Evolutionary conservation across 768 basidiomycete genomes (phyloP).

Genomic region (Chalciporus chontae): DNA sequence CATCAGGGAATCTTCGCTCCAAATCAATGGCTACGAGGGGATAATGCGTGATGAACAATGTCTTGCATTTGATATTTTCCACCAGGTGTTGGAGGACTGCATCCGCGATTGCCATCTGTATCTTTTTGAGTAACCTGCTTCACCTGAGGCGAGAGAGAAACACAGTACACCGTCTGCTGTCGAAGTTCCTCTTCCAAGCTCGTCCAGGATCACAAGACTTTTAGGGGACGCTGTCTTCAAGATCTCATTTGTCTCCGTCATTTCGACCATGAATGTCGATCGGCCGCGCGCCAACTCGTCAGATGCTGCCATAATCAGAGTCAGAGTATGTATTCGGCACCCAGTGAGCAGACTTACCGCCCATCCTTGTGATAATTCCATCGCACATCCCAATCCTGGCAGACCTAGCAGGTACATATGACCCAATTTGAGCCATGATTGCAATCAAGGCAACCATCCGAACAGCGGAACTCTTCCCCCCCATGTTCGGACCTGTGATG

Average conservation of each 20-base stretch:
- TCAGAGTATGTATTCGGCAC: background rate
- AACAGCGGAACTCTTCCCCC: constrained; percentile 82
- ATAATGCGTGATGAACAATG: constrained; percentile 94
- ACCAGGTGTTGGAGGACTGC: constrained; percentile 76
- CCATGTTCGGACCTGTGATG: constrained; percentile 87
- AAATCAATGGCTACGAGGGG: constrained; percentile 75
- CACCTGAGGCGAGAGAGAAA: background rate
- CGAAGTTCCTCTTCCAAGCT: constrained; percentile 85
- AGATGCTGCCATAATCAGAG: constrained; percentile 47
- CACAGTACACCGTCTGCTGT: constrained; percentile 79
- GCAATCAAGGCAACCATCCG: constrained; percentile 74
- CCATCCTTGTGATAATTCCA: constrained; percentile 86
- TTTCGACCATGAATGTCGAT: constrained; percentile 97
- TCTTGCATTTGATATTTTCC: constrained; percentile 56
- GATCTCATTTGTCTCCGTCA: constrained; percentile 91
- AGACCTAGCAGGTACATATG: constrained; percentile 79
- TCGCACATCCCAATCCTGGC: constrained; percentile 80
- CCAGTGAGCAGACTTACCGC: constrained; percentile 47
- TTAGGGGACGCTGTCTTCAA: constrained; percentile 66
- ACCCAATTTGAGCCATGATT: constrained; percentile 85
- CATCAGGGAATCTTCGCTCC: constrained; percentile 52
- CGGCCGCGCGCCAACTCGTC: constrained; percentile 85
- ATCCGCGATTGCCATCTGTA: constrained; percentile 81
- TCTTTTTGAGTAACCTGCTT: constrained; percentile 4
- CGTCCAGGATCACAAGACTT: constrained; percentile 88